These are phyloP conservation scores for Plasmodium knowlesi DNA, from an alignment of 169 alveolate species.

Conservation along the genomic window DNA sequence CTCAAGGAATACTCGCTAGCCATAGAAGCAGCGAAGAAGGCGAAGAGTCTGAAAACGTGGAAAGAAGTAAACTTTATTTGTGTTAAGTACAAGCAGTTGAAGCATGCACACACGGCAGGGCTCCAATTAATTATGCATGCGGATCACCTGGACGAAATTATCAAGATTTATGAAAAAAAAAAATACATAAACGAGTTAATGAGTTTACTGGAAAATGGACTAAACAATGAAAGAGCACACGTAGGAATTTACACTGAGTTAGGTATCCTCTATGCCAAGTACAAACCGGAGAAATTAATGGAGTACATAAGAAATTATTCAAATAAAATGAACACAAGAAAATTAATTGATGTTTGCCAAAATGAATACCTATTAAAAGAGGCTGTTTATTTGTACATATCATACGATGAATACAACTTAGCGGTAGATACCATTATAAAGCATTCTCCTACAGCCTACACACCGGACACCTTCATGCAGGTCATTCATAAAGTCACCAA, in stretches of 20 bases:
- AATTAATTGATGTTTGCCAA: slow-evolving; percentile 84
- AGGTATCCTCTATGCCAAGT: slow-evolving; percentile 98
- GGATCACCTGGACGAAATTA: slow-evolving; percentile 96
- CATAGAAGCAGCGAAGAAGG: slow-evolving; percentile 98
- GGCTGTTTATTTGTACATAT: slow-evolving; percentile 96
- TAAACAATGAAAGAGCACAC: slow-evolving; percentile 87
- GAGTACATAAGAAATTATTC: slow-evolving; percentile 47
- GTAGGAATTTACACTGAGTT: slow-evolving; percentile 97
- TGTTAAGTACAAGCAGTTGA: slow-evolving; percentile 87
- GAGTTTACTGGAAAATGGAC: slow-evolving; percentile 76
- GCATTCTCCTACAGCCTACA: slow-evolving; percentile 91
- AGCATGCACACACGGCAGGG: slow-evolving; percentile 95
- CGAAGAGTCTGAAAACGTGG: slow-evolving; percentile 96
- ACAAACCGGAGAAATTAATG: slow-evolving; percentile 97
- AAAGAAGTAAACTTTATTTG: slow-evolving; percentile 96
- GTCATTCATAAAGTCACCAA: slow-evolving; percentile 85
- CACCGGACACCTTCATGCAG: slow-evolving; percentile 83
- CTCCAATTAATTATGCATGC: slow-evolving; percentile 97
- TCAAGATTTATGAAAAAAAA: slow-evolving; percentile 79
- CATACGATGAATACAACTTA: slow-evolving; percentile 96
- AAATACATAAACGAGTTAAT: slow-evolving; percentile 81
- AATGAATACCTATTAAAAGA: slow-evolving; percentile 94
- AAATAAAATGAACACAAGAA: slow-evolving; percentile 77
- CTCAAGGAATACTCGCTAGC: slow-evolving; percentile 96
- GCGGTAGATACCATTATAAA: slow-evolving; percentile 92